Evolutionary conservation across 768 basidiomycete species (phyloP).

Genomic region (Boletus subparvulus): DNA sequence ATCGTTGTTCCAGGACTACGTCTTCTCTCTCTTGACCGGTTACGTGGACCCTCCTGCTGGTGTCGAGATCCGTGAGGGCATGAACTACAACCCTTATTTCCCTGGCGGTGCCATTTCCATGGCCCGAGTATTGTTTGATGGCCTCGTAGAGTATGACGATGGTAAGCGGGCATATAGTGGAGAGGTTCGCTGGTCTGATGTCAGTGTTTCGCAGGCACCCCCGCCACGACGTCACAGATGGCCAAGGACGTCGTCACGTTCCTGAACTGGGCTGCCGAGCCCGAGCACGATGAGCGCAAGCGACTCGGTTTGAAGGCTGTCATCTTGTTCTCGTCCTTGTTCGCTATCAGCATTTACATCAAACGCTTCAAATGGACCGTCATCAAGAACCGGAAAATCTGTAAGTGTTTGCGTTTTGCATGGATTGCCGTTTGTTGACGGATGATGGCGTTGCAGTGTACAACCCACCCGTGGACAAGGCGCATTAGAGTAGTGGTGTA

Average conservation of each 20-base stretch:
- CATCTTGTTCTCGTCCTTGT: conserved; percentile 86
- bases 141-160: conserved; percentile 94
- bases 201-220: conserved; percentile 62
- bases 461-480: conserved; percentile 37
- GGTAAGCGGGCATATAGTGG: conserved; percentile 45
- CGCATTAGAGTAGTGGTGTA: conserved; percentile 29
- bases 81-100: conserved; percentile 99
- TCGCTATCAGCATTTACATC: conserved; percentile 78
- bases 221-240: conserved; percentile 97
- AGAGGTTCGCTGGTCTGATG: conserved; percentile 3
- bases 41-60: conserved; percentile 96
- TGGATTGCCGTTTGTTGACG: conserved; percentile 4
- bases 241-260: conserved; percentile 98
- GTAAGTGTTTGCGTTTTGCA: conserved; percentile 46
- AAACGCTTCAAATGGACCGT: conserved; percentile 95
- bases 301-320: conserved; percentile 95
- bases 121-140: conserved; percentile 95
- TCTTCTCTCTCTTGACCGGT: conserved; percentile 95
- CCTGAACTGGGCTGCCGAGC: conserved; percentile 96
- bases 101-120: conserved; percentile 98
- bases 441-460: conserved; percentile 31
- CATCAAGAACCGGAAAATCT: conserved; percentile 92
- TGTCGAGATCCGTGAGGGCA: conserved; percentile 90
- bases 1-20: conserved; percentile 70
- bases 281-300: conserved; percentile 97